Evolutionary conservation across 163 green algal species (phyloP).

Genomic region (Chlamydomonas reinhardtii): DNA sequence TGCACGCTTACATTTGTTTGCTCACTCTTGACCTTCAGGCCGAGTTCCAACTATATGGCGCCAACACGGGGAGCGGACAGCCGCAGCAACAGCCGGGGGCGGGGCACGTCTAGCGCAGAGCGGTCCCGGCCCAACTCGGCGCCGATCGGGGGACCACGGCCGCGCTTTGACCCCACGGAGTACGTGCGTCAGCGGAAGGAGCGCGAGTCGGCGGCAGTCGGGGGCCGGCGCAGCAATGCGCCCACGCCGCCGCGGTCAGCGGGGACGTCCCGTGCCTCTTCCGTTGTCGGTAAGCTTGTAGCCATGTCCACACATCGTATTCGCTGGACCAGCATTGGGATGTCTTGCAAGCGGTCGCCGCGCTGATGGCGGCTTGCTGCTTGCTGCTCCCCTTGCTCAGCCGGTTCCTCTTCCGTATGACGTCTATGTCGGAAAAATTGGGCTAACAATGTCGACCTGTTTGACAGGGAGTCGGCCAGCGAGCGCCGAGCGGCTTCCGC

Average conservation of each 20-base stretch:
- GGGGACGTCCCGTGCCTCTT: conserved; percentile 30
- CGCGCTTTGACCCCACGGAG: conserved; percentile 78
- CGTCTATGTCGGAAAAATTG: no score
- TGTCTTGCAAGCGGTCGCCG: no score
- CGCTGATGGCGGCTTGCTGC: no score
- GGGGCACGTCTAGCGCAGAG: conserved; percentile 42
- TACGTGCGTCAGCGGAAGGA: conserved; percentile 73
- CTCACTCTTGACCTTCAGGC: not conserved
- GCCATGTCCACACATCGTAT: no score
- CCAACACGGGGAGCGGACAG: conserved; percentile 1
- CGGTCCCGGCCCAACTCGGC: conserved; percentile 48
- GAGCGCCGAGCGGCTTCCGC: conserved; percentile 47
- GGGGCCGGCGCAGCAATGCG: conserved; percentile 48
- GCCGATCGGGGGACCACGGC: conserved; percentile 14
- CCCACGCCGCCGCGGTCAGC: conserved; percentile 43
- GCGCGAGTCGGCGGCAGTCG: conserved; percentile 16
- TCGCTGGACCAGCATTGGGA: no score
- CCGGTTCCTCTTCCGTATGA: no score
- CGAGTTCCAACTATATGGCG: conserved; percentile 15
- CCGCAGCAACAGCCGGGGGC: conserved; percentile 34
- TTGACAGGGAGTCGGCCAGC: conserved; percentile 36
- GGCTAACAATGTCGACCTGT: no score
- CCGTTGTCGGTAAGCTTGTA: conserved; percentile 20
- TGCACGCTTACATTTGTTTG: not conserved
- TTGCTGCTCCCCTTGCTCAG: no score